phyloP scores from a whole-genome alignment of 2,329 filamentous ascomycete species.

The Conoideocrella luteorostrata region DNA sequence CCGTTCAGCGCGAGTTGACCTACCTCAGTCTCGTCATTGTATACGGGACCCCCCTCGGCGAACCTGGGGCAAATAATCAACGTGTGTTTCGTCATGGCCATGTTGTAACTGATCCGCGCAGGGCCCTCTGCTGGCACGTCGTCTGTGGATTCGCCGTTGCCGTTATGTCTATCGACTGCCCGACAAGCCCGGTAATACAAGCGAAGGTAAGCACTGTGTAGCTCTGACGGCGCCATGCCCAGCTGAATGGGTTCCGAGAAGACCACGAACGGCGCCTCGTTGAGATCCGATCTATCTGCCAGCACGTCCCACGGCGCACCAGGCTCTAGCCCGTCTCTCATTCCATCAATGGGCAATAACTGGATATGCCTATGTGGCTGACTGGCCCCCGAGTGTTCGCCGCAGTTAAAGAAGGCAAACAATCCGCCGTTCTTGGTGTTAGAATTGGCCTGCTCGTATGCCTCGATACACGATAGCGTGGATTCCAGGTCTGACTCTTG shows the following conservation, averaged over 20 bases:
- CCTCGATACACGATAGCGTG: constrained; percentile 54
- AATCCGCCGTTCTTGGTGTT: constrained; percentile 30
- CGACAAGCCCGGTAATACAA: constrained; percentile 40
- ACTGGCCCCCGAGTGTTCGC: constrained; percentile 60
- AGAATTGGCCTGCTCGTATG: constrained; percentile 34
- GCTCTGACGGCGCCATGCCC: constrained; percentile 27
- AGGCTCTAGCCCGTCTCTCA: constrained; percentile 46
- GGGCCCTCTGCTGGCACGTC: constrained; percentile 28
- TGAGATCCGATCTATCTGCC: constrained; percentile 30
- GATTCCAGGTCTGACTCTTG: constrained; percentile 54
- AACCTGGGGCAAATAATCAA: constrained; percentile 50
- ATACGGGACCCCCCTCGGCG: constrained; percentile 39
- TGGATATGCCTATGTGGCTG: constrained; percentile 69
- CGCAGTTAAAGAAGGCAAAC: constrained; percentile 66
- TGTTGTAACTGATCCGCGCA: constrained; percentile 56
- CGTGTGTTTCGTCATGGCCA: constrained; percentile 48
- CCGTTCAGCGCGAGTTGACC: constrained; percentile 51
- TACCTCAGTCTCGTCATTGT: constrained; percentile 24
- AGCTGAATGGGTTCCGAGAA: constrained; percentile 34
- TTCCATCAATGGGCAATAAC: constrained; percentile 58
- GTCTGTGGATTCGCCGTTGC: constrained; percentile 8
- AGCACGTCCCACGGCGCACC: constrained; percentile 41
- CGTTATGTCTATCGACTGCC: constrained; percentile 24
- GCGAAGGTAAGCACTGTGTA: constrained; percentile 37
- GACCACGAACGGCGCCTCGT: constrained; percentile 35